Evolutionary conservation across 2,329 filamentous ascomycete genomes (phyloP).

Genomic region (Botrytis cinerea): DNA sequence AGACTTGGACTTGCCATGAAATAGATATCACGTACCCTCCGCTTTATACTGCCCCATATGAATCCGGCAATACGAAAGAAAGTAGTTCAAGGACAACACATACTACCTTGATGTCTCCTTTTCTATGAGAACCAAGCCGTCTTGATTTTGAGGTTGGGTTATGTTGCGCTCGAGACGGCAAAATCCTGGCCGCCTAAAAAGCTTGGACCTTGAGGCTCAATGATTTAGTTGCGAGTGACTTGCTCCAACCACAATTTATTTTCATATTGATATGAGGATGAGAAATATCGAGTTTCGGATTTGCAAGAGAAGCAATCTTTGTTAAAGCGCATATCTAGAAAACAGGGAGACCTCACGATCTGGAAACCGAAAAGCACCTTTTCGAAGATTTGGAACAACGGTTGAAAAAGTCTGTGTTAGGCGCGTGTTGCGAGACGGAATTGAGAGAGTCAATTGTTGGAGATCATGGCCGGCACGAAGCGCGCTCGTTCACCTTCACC

Average conservation of each 20-base stretch:
- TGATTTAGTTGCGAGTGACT: not conserved
- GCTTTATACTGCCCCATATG: not conserved
- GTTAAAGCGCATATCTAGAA: not conserved
- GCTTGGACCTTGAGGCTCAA: not conserved
- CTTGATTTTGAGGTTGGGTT: not conserved
- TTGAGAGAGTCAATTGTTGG: not conserved
- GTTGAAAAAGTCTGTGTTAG: not conserved
- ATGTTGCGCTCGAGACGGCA: not conserved
- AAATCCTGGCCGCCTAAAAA: not conserved
- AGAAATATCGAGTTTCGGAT: not conserved
- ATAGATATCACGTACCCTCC: not conserved
- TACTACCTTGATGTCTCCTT: not conserved
- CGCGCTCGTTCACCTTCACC: constrained; percentile 17
- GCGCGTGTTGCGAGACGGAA: not conserved
- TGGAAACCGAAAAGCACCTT: not conserved
- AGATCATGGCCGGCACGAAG: constrained; percentile 20
- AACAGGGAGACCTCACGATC: not conserved
- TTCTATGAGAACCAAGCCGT: no score
- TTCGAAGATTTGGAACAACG: not conserved
- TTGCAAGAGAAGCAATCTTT: not conserved
- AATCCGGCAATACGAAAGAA: not conserved
- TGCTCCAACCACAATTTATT: not conserved
- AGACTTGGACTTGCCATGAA: not conserved
- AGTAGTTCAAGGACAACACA: not conserved
- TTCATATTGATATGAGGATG: not conserved